phyloP scores from a whole-genome alignment of 179 eudicot genomes.

The Sideroxylon spinosum region DNA sequence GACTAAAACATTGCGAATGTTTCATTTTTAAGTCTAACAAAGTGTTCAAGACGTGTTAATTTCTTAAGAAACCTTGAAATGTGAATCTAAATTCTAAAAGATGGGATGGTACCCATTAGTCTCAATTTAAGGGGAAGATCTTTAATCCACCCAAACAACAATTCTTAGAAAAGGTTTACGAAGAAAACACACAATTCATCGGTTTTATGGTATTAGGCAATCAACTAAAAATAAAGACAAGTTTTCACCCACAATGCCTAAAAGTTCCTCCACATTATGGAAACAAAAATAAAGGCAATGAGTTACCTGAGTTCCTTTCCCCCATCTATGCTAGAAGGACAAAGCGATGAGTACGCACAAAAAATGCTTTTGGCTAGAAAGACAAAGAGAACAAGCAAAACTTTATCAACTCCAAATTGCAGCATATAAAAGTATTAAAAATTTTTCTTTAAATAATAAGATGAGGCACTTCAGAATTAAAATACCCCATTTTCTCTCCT shows the following conservation, averaged over 20 bases:
- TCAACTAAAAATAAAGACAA: no score
- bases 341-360: constrained; percentile 27
- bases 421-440: constrained; percentile 1
- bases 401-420: background rate
- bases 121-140: no score
- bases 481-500: constrained; percentile 11
- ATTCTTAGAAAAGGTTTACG: no score
- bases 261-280: constrained; percentile 1
- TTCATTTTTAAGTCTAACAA: no score
- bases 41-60: no score
- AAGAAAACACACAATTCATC: no score
- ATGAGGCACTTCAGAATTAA: background rate
- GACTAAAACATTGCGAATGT: no score
- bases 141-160: no score
- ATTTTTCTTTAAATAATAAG: background rate
- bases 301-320: constrained; percentile 9
- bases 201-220: no score
- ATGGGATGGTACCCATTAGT: no score
- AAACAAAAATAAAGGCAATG: background rate
- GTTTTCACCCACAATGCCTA: background rate
- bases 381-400: background rate
- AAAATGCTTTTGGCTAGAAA: constrained; percentile 31
- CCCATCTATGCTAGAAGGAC: background rate
- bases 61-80: no score
- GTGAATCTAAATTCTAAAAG: no score